Evolutionary conservation across 2,329 filamentous ascomycete genomes (phyloP).

Genomic region (Phaeosphaeria sp.): DNA sequence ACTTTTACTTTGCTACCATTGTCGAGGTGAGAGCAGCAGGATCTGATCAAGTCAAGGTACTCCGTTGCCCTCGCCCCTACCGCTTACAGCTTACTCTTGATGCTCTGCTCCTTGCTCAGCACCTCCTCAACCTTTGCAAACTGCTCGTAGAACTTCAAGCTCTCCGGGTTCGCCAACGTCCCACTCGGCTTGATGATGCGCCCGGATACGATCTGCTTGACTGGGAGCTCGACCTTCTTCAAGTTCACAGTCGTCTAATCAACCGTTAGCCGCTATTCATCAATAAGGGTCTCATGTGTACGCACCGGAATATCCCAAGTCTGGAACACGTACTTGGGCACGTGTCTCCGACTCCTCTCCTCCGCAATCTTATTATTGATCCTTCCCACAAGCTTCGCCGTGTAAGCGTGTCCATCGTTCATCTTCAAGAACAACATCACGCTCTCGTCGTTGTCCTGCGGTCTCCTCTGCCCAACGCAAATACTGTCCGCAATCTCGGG

Average conservation of each 20-base stretch:
- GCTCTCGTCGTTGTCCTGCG: slow-evolving; percentile 63
- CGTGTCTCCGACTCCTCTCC: slow-evolving; percentile 75
- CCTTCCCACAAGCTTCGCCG: slow-evolving; percentile 57
- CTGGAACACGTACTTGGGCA: slow-evolving; percentile 80
- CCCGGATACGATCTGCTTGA: slow-evolving; percentile 84
- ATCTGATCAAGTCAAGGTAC: background rate
- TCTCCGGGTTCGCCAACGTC: slow-evolving; percentile 77
- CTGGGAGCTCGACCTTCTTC: slow-evolving; percentile 84
- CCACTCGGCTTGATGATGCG: slow-evolving; percentile 76
- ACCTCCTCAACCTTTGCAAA: slow-evolving; percentile 76
- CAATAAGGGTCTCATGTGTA: slow-evolving; percentile 23
- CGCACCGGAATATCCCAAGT: slow-evolving; percentile 80
- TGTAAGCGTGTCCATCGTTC: slow-evolving; percentile 58
- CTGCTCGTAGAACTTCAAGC: slow-evolving; percentile 78
- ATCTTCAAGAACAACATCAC: slow-evolving; percentile 68
- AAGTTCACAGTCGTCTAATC: slow-evolving; percentile 78
- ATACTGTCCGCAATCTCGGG: slow-evolving; percentile 73
- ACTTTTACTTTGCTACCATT: background rate
- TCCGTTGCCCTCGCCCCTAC: background rate
- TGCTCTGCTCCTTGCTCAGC: slow-evolving; percentile 30
- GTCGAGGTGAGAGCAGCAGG: background rate
- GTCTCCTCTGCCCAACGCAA: slow-evolving; percentile 78
- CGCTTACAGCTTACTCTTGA: slow-evolving; percentile 35
- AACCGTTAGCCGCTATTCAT: slow-evolving; percentile 1
- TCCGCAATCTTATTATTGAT: slow-evolving; percentile 70